Evolutionary conservation across 1,139 yeast genomes (phyloP).

Genomic region (Saccharomycopsis crataegensis): DNA sequence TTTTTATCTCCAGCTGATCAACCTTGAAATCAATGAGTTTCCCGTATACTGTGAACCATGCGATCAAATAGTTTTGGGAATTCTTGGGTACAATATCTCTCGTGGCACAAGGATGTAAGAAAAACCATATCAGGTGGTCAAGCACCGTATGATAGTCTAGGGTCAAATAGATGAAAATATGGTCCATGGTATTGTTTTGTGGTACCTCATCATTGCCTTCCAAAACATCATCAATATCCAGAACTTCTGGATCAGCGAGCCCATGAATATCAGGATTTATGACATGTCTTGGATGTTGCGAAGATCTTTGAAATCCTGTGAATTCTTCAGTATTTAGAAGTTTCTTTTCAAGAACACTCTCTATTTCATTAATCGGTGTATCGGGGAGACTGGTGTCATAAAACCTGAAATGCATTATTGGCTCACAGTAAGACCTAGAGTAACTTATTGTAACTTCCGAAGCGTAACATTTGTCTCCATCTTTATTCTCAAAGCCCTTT

Average conservation of each 20-base stretch:
- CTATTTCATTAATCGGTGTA: not conserved
- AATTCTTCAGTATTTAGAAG: not conserved
- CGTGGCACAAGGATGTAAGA: constrained; percentile 17
- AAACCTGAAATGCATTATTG: constrained; percentile 4
- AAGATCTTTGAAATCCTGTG: not conserved
- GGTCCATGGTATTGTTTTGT: not conserved
- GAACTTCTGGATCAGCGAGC: not conserved
- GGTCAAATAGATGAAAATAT: constrained; percentile 1
- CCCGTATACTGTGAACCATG: constrained; percentile 11
- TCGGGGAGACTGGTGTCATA: not conserved
- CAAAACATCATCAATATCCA: constrained; percentile 1
- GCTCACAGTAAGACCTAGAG: constrained; percentile 10
- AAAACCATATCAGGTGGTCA: constrained; percentile 13
- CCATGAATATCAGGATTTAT: not conserved
- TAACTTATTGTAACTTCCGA: not conserved
- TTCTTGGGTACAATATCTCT: constrained; percentile 5
- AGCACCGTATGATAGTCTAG: constrained; percentile 13
- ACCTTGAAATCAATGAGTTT: constrained; percentile 1
- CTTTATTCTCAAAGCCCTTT: not conserved
- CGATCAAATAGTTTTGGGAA: constrained; percentile 1
- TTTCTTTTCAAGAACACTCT: not conserved
- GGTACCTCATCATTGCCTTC: not conserved
- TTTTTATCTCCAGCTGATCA: no score
- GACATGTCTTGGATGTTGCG: not conserved
- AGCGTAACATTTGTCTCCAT: not conserved